Base-by-base conservation (phyloP, 2,329 filamentous ascomycete species). In the Colletotrichum liriopes region DNA sequence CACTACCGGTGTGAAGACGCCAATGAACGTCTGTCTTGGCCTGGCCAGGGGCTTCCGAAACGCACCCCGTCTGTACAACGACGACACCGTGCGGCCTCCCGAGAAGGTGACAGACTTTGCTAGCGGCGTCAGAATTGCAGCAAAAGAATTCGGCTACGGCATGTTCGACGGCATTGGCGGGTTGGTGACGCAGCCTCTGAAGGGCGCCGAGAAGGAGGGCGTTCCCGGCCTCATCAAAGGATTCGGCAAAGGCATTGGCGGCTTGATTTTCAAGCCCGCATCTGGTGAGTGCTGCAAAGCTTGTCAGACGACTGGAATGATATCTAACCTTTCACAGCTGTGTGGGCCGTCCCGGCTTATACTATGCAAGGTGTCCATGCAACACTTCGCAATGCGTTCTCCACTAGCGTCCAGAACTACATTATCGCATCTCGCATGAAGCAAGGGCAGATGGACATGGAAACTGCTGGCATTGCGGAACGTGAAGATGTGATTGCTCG, bases 21-120 rank as follows among this genome's bases (percentile, higher is more conserved):
- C 95, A 0, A 92, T 96, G 87, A 94, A 97, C 79, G 93, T 98
- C 74, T 94, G 93, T 51, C 83, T 98, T 52, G 93, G 93, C 0
- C 83, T 98, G 47, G 93, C 95, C 0, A 93, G 93, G 80, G 95
- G 95, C 0, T 97, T 98, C 79, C 93, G 96, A 78, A 98, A 98
- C 77, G 92, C 93, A 7, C 95, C 95, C 0, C 92, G 90, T 75
- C 84, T 98, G 1, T 98, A 98, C 78, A 93, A 95, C 52, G 95
- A 97, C 77, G 91, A 94, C 1, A 95, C 92, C 1, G 91, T 98
- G 0, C 88, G 94, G 11, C 92, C 93, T n/a, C 85, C 89, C 1
- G 93, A 94, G 70, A 94, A 94, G 76, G 93, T 98, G 5, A 95
- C 93, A 0, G 93, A 92, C 63, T 84, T 97, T 61, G 87, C 90